Conservation (phyloP, 2,329 filamentous ascomycete species). For the Calonectria henricotiae region DNA sequence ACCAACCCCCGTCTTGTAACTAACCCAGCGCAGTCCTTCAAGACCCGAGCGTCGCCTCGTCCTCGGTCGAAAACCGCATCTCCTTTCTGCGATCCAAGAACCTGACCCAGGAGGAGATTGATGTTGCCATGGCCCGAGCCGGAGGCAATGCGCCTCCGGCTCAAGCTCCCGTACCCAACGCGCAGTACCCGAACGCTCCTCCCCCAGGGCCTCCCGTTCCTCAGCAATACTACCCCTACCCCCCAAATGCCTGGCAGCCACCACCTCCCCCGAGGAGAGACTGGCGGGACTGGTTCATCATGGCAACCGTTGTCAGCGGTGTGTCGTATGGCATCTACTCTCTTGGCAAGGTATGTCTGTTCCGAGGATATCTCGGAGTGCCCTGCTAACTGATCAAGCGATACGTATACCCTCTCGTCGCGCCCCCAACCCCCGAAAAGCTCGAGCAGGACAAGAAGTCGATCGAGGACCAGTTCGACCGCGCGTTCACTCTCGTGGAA, state of each 20-base stretch:
- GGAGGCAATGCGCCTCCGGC: slow-evolving; percentile 71
- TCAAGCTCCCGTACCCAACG: slow-evolving; percentile 54
- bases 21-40: slow-evolving; percentile 79
- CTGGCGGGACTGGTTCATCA: slow-evolving; percentile 99
- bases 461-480: slow-evolving; percentile 94
- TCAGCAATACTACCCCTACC: slow-evolving; percentile 67
- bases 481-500: slow-evolving; percentile 91
- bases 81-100: slow-evolving; percentile 98
- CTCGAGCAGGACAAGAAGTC: slow-evolving; percentile 94
- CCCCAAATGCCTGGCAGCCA: slow-evolving; percentile 73
- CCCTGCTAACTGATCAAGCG: slow-evolving; percentile 68
- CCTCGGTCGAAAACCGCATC: slow-evolving; percentile 92
- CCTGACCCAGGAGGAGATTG: slow-evolving; percentile 95
- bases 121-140: slow-evolving; percentile 84
- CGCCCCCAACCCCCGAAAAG: slow-evolving; percentile 93
- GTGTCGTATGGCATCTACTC: slow-evolving; percentile 91
- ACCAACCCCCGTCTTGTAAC: slow-evolving; percentile 31
- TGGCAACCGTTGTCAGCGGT: slow-evolving; percentile 94
- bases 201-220: slow-evolving; percentile 63
- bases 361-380: neutral
- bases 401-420: slow-evolving; percentile 91
- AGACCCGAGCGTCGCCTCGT: slow-evolving; percentile 91
- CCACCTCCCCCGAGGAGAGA: slow-evolving; percentile 82
- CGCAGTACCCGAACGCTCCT: slow-evolving; percentile 64
- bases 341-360: slow-evolving; percentile 80